phyloP scores from a whole-genome alignment of 768 basidiomycete genomes.

The Boletellus emodensis region DNA sequence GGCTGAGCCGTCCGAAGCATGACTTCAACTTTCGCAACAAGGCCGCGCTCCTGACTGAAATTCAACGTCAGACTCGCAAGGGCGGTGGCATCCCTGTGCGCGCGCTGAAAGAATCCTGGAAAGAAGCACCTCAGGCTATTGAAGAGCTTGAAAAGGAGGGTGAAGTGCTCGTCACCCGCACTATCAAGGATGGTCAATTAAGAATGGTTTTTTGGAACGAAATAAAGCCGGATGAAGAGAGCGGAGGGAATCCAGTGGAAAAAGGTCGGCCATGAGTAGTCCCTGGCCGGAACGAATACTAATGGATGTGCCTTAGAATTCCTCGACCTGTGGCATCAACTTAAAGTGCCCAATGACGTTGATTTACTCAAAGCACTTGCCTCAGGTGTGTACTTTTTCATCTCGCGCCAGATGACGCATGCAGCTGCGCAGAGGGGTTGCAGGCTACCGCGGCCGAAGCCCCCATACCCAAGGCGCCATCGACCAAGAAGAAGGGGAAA shows the following conservation, averaged over 20 bases:
- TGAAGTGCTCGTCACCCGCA: conserved; percentile 83
- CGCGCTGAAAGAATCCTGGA: conserved; percentile 86
- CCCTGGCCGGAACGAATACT: conserved; percentile 1
- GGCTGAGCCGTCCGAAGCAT: conserved; percentile 46
- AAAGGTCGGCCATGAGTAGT: conserved; percentile 51
- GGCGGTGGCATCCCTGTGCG: conserved; percentile 85
- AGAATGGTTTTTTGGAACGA: conserved; percentile 91
- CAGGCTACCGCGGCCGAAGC: conserved; percentile 72
- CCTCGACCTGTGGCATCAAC: conserved; percentile 77
- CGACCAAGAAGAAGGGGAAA: conserved; percentile 77
- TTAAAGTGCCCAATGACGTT: conserved; percentile 82
- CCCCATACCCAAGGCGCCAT: conserved; percentile 49
- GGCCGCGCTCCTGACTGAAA: conserved; percentile 76
- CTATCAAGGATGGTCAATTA: conserved; percentile 75
- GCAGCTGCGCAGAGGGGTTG: conserved; percentile 57
- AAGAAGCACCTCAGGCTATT: conserved; percentile 76
- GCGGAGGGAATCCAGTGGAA: conserved; percentile 69
- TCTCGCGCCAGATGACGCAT: background rate
- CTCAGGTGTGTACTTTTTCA: conserved; percentile 45
- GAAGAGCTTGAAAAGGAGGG: conserved; percentile 90
- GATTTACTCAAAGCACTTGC: conserved; percentile 76
- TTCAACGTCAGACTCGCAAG: conserved; percentile 78
- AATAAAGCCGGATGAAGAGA: conserved; percentile 70
- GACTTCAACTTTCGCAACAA: conserved; percentile 85
- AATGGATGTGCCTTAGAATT: conserved; percentile 56